phyloP scores from a whole-genome alignment of 805 yeast species.

The Scheffersomyces spartinae region DNA sequence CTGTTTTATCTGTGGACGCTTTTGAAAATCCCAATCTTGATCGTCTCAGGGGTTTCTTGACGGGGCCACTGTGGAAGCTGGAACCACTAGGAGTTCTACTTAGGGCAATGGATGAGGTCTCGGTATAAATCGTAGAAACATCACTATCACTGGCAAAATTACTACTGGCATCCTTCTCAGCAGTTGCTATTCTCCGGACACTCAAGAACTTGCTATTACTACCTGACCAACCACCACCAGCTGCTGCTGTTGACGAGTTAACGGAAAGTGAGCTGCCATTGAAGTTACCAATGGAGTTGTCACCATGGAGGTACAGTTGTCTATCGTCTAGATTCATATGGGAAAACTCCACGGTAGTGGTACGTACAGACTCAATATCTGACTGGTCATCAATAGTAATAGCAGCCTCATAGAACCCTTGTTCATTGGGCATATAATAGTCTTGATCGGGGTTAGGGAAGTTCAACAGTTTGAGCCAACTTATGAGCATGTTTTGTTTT shows the following conservation, averaged over 20 bases:
- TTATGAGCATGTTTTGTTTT: not conserved
- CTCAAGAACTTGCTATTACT: too few relatives aligned
- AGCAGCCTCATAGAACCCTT: slow-evolving; percentile 25
- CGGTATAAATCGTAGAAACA: not conserved
- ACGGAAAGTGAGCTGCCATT: not conserved
- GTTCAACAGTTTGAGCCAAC: slow-evolving; percentile 14
- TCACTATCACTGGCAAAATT: not conserved
- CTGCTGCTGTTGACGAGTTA: slow-evolving; percentile 1
- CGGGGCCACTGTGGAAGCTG: not conserved
- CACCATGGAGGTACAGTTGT: not conserved
- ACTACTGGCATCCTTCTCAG: too few relatives aligned
- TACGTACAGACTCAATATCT: slow-evolving; percentile 22
- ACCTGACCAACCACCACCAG: not conserved
- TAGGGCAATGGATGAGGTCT: not conserved
- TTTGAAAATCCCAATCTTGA: too few relatives aligned
- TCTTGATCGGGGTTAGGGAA: slow-evolving; percentile 1
- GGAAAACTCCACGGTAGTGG: too few relatives aligned
- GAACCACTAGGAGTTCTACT: not conserved
- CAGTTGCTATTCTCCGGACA: too few relatives aligned
- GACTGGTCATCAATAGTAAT: slow-evolving; percentile 15
- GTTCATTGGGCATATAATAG: slow-evolving; percentile 19
- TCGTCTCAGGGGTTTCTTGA: slow-evolving; percentile 2
- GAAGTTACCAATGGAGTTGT: not conserved
- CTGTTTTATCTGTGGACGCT: too few relatives aligned
- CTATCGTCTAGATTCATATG: not conserved